phyloP scores from a whole-genome alignment of 805 yeast species.

The Candida ponderosae region DNA sequence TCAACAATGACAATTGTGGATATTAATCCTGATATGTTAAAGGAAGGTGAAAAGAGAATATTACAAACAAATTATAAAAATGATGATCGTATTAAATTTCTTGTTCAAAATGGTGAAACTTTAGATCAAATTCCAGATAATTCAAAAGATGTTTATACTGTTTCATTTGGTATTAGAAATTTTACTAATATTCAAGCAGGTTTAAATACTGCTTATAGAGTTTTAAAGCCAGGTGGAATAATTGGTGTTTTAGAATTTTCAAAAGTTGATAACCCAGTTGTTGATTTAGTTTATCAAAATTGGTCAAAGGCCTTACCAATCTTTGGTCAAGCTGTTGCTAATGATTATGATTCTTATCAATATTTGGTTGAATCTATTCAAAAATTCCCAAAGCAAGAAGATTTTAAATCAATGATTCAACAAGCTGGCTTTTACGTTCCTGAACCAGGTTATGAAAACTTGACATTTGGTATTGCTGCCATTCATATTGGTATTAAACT shows the following conservation, averaged over 20 bases:
- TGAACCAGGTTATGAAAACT: slow-evolving; percentile 85
- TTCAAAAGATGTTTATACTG: slow-evolving; percentile 92
- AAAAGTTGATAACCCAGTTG: slow-evolving; percentile 72
- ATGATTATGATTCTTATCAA: slow-evolving; percentile 93
- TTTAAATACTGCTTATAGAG: slow-evolving; percentile 89
- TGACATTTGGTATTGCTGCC: slow-evolving; percentile 92
- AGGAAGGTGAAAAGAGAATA: slow-evolving; percentile 81
- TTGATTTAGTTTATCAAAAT: slow-evolving; percentile 74
- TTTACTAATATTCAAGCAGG: slow-evolving; percentile 95
- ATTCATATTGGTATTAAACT: slow-evolving; percentile 92
- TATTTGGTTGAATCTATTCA: slow-evolving; percentile 92
- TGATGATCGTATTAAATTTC: slow-evolving; percentile 57
- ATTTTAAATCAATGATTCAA: slow-evolving; percentile 84
- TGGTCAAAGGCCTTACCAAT: slow-evolving; percentile 87
- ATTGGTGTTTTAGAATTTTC: slow-evolving; percentile 95
- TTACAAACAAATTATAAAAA: slow-evolving; percentile 44
- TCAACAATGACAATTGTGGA: slow-evolving; percentile 89
- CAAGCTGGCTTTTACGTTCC: slow-evolving; percentile 93
- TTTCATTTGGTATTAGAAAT: slow-evolving; percentile 95
- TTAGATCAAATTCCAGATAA: slow-evolving; percentile 77
- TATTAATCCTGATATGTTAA: slow-evolving; percentile 92
- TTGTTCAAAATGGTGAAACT: slow-evolving; percentile 89
- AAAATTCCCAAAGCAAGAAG: slow-evolving; percentile 87
- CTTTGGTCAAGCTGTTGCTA: slow-evolving; percentile 92
- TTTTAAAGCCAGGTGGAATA: slow-evolving; percentile 94